Conservation (phyloP, 176 grass and related monocot genomes). For the Rhipidocladum racemiflorum region DNA sequence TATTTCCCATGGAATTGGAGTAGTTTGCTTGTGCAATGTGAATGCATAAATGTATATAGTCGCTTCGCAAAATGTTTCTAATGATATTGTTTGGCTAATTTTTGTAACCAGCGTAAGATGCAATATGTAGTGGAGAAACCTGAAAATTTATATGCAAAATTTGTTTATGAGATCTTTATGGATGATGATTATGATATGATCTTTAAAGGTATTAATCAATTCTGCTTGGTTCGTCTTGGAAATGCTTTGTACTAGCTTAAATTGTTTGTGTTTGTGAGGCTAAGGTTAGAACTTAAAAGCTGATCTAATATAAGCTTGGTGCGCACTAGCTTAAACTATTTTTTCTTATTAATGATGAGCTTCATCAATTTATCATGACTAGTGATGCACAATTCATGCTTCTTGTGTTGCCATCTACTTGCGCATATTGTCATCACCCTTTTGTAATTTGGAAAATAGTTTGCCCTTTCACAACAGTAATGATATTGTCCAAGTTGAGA, state of each 20-base stretch:
- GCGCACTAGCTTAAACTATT: background rate
- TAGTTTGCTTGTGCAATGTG: background rate
- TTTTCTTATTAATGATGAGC: conserved; percentile 33
- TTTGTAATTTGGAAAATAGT: background rate
- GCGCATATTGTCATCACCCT: background rate
- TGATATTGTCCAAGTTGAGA: background rate
- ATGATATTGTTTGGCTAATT: conserved; percentile 18
- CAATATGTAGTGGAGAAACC: conserved; percentile 34
- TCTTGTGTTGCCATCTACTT: background rate
- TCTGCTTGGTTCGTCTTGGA: background rate
- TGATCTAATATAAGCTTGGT: background rate
- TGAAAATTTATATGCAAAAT: conserved; percentile 2
- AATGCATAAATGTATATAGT: background rate
- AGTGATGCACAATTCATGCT: background rate
- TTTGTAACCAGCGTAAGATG: conserved; percentile 46
- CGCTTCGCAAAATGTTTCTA: background rate
- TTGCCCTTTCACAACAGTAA: background rate
- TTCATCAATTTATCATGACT: conserved; percentile 27
- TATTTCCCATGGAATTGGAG: background rate
- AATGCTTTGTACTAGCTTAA: background rate
- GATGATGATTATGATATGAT: conserved; percentile 14
- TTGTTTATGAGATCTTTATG: conserved; percentile 26
- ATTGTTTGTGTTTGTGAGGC: conserved; percentile 14
- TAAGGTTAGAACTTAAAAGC: background rate
- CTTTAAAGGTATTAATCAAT: background rate